Conservation (phyloP, 1,139 yeast genomes). For the Saccharomycopsis phalli region DNA sequence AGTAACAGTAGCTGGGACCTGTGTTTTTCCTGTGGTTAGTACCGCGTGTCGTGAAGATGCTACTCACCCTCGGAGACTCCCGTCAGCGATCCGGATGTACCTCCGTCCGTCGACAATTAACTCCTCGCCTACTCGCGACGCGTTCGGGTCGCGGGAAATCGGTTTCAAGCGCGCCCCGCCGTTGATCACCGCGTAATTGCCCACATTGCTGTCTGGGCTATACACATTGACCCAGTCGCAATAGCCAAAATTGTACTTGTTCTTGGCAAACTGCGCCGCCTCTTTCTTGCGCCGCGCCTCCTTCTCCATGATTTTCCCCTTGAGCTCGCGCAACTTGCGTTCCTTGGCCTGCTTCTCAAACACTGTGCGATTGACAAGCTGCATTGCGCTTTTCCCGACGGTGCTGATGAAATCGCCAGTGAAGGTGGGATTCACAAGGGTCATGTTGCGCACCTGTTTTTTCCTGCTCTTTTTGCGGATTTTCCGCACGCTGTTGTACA, state of each 20-base stretch:
- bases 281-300: constrained; percentile 18
- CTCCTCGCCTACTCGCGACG: constrained; percentile 1
- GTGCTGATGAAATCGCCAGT: not conserved
- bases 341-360: constrained; percentile 30
- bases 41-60: not conserved
- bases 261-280: constrained; percentile 3
- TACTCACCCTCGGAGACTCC: constrained; percentile 3
- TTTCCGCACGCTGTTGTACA: too few species aligned
- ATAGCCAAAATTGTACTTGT: constrained; percentile 9
- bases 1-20: constrained; percentile 9
- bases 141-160: constrained; percentile 11
- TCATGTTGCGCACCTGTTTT: constrained; percentile 24
- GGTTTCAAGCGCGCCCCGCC: constrained; percentile 13
- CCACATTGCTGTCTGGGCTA: constrained; percentile 2
- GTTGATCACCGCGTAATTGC: constrained; percentile 14
- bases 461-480: not conserved
- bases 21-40: constrained; percentile 3
- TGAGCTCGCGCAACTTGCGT: constrained; percentile 16
- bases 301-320: constrained; percentile 23
- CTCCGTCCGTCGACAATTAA: constrained; percentile 1
- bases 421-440: constrained; percentile 23
- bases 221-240: constrained; percentile 19
- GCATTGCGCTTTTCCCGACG: constrained; percentile 28
- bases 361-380: constrained; percentile 31
- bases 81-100: constrained; percentile 6